Percentiles rank a stretch among this genome's conserved stretches.
These are phyloP conservation scores for Solanum dulcamara DNA, from an alignment of 257 asterid species.

Conservation along the genomic window DNA sequence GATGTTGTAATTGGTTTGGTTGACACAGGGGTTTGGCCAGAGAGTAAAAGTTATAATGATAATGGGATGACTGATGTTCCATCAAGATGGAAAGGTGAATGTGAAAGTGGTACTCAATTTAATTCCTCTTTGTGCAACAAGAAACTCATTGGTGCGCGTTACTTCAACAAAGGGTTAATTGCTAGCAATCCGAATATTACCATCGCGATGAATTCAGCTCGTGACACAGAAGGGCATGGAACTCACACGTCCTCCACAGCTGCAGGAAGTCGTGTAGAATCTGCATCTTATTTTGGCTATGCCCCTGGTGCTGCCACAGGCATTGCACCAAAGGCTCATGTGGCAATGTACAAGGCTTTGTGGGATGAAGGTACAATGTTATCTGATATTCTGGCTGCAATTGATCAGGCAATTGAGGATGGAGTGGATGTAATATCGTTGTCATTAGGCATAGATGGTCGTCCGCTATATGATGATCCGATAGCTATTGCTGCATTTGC, in stretches of 20 bases:
- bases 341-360: conserved; percentile 55
- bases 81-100: conserved; percentile 50
- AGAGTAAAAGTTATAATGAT: conserved; percentile 57
- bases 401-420: conserved; percentile 50
- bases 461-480: conserved; percentile 33
- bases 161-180: conserved; percentile 46
- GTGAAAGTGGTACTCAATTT: conserved; percentile 50
- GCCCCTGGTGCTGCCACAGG: conserved; percentile 50
- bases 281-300: conserved; percentile 50
- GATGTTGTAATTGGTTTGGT: conserved; percentile 54
- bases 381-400: conserved; percentile 44
- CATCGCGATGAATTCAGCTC: conserved; percentile 46
- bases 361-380: conserved; percentile 41
- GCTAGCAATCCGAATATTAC: conserved; percentile 43
- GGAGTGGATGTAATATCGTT: conserved; percentile 54
- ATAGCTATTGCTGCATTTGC: conserved; percentile 58
- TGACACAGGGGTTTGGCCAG: conserved; percentile 79
- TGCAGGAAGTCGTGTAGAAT: conserved; percentile 34
- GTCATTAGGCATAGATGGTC: conserved; percentile 42
- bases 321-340: conserved; percentile 48
- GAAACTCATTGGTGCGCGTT: conserved; percentile 70
- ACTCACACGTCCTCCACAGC: conserved; percentile 75
- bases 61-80: conserved; percentile 38
- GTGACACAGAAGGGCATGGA: conserved; percentile 59
- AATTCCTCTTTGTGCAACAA: conserved; percentile 51